phyloP scores from a whole-genome alignment of 169 alveolate species.

The Plasmodium blacklocki region DNA sequence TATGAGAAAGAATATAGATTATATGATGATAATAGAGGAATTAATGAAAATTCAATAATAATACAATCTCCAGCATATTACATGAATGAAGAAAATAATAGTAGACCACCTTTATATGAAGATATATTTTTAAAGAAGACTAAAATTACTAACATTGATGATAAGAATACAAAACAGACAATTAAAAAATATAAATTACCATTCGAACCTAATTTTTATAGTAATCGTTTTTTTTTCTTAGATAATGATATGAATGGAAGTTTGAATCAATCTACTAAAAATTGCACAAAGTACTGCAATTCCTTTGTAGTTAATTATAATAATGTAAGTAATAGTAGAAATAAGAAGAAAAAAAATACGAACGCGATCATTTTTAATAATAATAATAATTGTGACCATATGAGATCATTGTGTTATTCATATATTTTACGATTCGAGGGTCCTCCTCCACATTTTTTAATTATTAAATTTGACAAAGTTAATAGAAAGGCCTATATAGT shows the following conservation, averaged over 20 bases:
- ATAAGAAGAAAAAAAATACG: not conserved
- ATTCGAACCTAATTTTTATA: constrained; percentile 73
- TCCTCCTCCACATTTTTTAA: constrained; percentile 71
- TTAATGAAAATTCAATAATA: constrained; percentile 12
- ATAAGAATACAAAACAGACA: constrained; percentile 16
- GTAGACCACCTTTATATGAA: constrained; percentile 25
- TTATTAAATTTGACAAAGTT: constrained; percentile 18
- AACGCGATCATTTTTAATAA: not conserved
- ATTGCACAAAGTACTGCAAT: constrained; percentile 23
- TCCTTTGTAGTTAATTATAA: constrained; percentile 29
- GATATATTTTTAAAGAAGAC: constrained; percentile 47
- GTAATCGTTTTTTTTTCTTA: constrained; percentile 53
- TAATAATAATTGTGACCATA: constrained; percentile 11
- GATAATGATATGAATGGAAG: constrained; percentile 49
- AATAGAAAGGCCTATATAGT: constrained; percentile 34
- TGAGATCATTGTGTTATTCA: constrained; percentile 7
- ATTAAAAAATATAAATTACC: constrained; percentile 59
- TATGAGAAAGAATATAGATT: constrained; percentile 23
- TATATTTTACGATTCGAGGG: constrained; percentile 67
- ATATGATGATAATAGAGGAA: not conserved
- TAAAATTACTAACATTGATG: constrained; percentile 38
- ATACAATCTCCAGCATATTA: not conserved
- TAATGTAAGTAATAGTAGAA: not conserved
- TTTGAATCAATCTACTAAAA: constrained; percentile 8
- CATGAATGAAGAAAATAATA: constrained; percentile 3